Conservation (phyloP, 2,329 filamentous ascomycete species). For the Claviceps lovelessii region DNA sequence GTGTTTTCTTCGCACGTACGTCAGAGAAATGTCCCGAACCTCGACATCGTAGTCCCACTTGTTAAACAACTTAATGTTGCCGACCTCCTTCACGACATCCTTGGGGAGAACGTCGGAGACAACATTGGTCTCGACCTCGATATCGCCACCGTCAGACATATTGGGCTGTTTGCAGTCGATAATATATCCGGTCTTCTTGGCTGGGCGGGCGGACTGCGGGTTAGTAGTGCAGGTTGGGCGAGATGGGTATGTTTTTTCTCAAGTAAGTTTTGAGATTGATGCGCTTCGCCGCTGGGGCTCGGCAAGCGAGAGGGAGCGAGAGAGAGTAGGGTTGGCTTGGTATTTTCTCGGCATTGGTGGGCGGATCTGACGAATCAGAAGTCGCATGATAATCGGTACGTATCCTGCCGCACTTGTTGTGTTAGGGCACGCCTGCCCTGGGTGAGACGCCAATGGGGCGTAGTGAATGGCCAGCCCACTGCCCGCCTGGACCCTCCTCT, state of each 20-base stretch:
- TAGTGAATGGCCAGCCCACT: constrained; percentile 1
- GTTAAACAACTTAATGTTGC: constrained; percentile 93
- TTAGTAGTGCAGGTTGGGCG: constrained; percentile 26
- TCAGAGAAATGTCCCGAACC: constrained; percentile 98
- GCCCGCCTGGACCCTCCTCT: constrained; percentile 4
- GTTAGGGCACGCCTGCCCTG: constrained; percentile 31
- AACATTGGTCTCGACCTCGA: constrained; percentile 71
- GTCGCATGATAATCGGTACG: constrained; percentile 13
- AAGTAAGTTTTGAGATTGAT: constrained; percentile 18
- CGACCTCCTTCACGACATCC: constrained; percentile 79
- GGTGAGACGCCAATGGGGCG: constrained; percentile 5
- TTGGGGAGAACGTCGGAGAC: constrained; percentile 77
- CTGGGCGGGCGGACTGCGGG: constrained; percentile 22
- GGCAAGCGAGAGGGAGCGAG: constrained; percentile 8
- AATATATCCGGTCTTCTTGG: constrained; percentile 18
- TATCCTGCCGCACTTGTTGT: constrained; percentile 14
- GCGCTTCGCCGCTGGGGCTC: constrained; percentile 11
- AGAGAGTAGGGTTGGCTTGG: constrained; percentile 17
- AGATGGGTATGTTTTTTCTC: constrained; percentile 20
- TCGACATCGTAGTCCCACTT: constrained; percentile 98
- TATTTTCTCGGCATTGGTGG: constrained; percentile 20
- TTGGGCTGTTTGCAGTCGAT: constrained; percentile 34
- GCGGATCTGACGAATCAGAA: constrained; percentile 22
- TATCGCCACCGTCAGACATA: constrained; percentile 92
- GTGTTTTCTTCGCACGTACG: constrained; percentile 43